Percentiles rank a stretch among this genome's conserved stretches.
Conservation (phyloP, 176 grass and related monocot species). For the Poa annua region DNA sequence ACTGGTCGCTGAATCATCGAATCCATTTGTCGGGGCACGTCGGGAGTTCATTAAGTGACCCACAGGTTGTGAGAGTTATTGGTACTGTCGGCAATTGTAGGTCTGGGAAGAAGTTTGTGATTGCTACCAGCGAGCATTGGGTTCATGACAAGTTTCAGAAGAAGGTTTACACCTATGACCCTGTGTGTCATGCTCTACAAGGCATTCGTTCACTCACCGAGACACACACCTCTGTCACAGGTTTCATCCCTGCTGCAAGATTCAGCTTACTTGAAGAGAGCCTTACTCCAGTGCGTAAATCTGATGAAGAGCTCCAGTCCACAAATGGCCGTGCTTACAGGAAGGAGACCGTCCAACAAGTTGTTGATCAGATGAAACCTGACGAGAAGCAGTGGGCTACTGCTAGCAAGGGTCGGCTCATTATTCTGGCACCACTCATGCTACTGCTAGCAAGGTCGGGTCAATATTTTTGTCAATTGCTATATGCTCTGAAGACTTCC, state of each 20-base stretch:
- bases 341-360: too few species aligned
- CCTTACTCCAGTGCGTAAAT: background rate
- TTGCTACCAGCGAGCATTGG: background rate
- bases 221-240: background rate
- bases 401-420: too few species aligned
- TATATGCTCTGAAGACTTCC: too few species aligned
- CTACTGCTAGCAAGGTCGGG: too few species aligned
- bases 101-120: background rate
- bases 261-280: background rate
- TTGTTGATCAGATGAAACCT: too few species aligned
- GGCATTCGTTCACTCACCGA: background rate
- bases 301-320: background rate
- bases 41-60: background rate
- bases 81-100: background rate
- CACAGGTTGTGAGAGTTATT: background rate
- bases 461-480: too few species aligned
- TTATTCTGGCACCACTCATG: too few species aligned
- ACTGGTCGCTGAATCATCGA: background rate
- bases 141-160: background rate
- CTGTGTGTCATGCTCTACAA: background rate
- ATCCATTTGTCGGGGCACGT: background rate
- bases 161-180: background rate
- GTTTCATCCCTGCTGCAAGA: background rate
- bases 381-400: too few species aligned
- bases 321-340: too few species aligned